These are phyloP conservation scores for Solanum hybrid DNA, from an alignment of 305 asterid species.

Conservation along the genomic window DNA sequence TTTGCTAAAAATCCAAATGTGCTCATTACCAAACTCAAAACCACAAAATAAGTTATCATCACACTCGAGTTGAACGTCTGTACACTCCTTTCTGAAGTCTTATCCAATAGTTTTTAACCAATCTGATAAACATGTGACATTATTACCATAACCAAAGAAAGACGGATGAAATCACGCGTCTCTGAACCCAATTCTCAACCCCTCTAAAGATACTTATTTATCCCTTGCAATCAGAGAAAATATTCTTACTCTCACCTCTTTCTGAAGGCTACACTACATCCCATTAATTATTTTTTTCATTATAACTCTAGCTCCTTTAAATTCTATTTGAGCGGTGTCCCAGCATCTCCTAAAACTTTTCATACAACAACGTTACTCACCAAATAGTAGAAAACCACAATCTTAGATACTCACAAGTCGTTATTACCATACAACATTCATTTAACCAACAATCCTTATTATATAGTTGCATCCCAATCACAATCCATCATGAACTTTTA, in stretches of 20 bases:
- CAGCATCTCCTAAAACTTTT: background rate
- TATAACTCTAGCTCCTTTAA: background rate
- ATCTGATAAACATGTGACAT: background rate
- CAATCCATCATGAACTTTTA: background rate
- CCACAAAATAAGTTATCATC: background rate
- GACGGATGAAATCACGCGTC: too few species aligned
- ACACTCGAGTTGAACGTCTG: background rate
- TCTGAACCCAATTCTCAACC: background rate
- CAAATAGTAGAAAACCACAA: background rate
- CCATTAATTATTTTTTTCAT: too few species aligned
- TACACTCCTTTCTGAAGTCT: background rate
- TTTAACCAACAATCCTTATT: background rate
- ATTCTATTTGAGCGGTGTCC: background rate
- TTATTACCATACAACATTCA: background rate
- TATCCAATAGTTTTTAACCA: background rate
- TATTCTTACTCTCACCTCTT: background rate
- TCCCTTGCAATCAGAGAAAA: background rate
- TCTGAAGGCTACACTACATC: background rate
- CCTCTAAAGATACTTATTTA: background rate
- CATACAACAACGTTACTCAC: background rate
- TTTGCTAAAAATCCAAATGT: background rate
- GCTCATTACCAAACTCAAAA: background rate
- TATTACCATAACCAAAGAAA: background rate
- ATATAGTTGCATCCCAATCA: background rate
- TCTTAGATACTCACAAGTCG: background rate